Evolutionary conservation across 192 early-diverging fungal species (phyloP), one percentile per base, ranked within the genome.

Genomic region (Backusella macrospora): DNA sequence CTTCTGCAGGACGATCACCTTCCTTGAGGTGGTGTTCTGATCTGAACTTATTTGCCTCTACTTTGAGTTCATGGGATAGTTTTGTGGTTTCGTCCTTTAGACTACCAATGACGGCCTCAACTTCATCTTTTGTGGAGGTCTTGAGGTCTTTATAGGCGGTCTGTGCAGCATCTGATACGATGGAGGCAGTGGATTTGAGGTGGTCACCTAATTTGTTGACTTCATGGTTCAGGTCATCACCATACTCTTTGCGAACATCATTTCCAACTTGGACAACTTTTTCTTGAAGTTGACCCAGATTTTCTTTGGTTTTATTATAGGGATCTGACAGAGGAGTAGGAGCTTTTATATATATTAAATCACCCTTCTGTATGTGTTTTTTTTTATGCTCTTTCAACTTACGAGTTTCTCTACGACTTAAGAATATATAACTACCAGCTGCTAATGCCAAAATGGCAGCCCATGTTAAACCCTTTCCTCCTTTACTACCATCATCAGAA

Each of bases 11-110:
- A 38, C 34, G 69, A 23, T 62, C 34, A 26, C 75, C 75, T 39
- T 65, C 68, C 62, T 76, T 76, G 7, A 76, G 42, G 29, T 76
- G 75, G 16, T 76, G 75, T 5, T 76, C 63, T 14, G 68, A 39
- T 40, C 34, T 45, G 49, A 76, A 76, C 4, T 16, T 49, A 10
- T 76, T 62, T 1, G 69, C 16, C 26, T 69, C 75, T 7, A 16
- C 39, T 16, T 74, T 74, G 45, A 68, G 26, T 29, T 68, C 65
- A 1, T 68, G 42, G 1, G 26, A 21, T 8, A 47, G 26, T 9
- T 26, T 69, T 21, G 13, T 43, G 1, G 40, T 69, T 26, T 59
- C 52, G 2, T 59, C 52, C 52, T 59, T 59, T 18, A 59, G 52
- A 26, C 52, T 59, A 9, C 26, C 52, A 8, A 59, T 23, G 4